Percentiles rank a stretch among this genome's conserved stretches.
Conservation (phyloP, 2,329 filamentous ascomycete genomes). For the Metarhizium robertsii region DNA sequence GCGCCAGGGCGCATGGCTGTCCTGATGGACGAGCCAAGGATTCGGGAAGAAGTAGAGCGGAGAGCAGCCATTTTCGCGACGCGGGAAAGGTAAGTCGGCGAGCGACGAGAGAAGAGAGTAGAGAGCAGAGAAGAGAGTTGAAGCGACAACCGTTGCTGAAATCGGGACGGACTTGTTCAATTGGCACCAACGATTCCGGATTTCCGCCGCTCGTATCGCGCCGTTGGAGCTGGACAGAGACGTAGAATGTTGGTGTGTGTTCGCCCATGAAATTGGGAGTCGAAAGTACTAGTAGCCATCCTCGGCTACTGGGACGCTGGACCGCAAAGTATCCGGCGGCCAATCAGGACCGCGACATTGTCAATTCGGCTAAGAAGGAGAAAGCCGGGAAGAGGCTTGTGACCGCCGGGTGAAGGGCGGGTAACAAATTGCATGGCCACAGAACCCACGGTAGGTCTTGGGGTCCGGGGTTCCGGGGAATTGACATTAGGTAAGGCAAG, state of each 20-base stretch:
- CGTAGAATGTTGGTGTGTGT: conserved; percentile 1
- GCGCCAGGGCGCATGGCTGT: conserved; percentile 29
- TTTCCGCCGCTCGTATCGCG: conserved; percentile 1
- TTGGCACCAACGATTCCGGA: neutral
- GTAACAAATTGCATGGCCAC: conserved; percentile 1
- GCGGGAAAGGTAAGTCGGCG: conserved; percentile 13
- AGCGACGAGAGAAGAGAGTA: conserved; percentile 7
- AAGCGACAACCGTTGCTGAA: neutral
- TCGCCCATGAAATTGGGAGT: conserved; percentile 3
- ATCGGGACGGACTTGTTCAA: neutral
- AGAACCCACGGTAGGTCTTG: neutral
- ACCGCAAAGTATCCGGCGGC: conserved; percentile 3
- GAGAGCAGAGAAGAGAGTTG: neutral
- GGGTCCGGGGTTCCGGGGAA: neutral
- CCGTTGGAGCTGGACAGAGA: neutral
- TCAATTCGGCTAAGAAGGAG: conserved; percentile 21
- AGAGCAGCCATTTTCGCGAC: conserved; percentile 47
- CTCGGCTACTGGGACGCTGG: conserved; percentile 10
- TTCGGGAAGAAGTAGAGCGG: conserved; percentile 45
- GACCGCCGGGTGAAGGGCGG: conserved; percentile 2
- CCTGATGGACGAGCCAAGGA: conserved; percentile 37
- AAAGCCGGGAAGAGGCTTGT: conserved; percentile 14
- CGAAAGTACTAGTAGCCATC: conserved; percentile 4
- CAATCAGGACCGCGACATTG: conserved; percentile 15
- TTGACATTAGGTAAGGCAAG: neutral